Evolutionary conservation across 176 grass and related monocot species (phyloP).

Genomic region (Raddia distichophylla): DNA sequence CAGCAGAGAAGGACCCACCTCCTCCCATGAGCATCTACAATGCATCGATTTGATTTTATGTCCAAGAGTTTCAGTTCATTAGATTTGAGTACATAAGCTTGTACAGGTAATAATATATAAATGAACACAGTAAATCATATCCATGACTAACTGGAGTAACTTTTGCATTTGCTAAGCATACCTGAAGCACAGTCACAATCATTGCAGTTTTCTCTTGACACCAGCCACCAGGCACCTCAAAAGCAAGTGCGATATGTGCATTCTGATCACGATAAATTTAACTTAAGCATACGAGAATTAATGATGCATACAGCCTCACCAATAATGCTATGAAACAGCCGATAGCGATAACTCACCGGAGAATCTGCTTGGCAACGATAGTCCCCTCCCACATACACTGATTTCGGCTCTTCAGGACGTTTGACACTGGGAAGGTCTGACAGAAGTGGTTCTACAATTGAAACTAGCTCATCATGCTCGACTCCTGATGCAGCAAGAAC

Average conservation of each 20-base stretch:
- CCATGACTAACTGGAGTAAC: conserved; percentile 25
- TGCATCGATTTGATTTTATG: conserved; percentile 23
- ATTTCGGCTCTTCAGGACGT: conserved; percentile 62
- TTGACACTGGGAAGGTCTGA: conserved; percentile 65
- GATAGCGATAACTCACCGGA: conserved; percentile 55
- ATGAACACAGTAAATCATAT: neutral
- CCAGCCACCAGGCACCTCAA: conserved; percentile 85
- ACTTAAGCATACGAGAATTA: conserved; percentile 31
- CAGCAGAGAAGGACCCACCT: conserved; percentile 84
- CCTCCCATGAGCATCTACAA: conserved; percentile 93
- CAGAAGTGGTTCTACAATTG: conserved; percentile 64
- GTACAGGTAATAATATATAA: conserved; percentile 29
- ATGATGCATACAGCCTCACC: neutral
- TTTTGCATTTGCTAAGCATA: conserved; percentile 43
- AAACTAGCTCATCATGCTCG: conserved; percentile 74
- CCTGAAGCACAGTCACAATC: conserved; percentile 75
- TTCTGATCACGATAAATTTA: conserved; percentile 41
- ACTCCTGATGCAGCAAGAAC: conserved; percentile 89
- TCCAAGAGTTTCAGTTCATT: neutral
- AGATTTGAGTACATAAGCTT: neutral
- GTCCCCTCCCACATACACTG: conserved; percentile 71
- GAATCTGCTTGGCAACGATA: conserved; percentile 78
- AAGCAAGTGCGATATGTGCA: conserved; percentile 78
- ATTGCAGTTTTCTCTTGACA: conserved; percentile 71
- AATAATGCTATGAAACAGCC: conserved; percentile 15